Percentiles rank a stretch among this genome's conserved stretches.
Conservation (phyloP, 176 grass and related monocot genomes). For the Pharus latifolius region DNA sequence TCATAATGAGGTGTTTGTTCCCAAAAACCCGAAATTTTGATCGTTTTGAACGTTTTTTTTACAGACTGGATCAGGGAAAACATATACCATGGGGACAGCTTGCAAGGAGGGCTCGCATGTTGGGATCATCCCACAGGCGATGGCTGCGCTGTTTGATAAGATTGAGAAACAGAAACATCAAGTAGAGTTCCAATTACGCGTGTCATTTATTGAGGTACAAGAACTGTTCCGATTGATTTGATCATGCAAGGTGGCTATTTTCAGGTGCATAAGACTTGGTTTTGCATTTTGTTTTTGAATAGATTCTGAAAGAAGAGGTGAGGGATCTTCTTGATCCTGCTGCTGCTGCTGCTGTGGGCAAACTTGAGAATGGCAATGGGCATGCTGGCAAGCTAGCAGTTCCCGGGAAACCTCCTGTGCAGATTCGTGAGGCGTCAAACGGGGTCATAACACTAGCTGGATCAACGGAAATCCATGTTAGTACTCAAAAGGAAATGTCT, state of each 20-base stretch:
- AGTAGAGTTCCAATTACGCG: conserved; percentile 80
- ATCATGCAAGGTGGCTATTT: not conserved
- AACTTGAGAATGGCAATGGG: conserved; percentile 61
- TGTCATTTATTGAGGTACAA: conserved; percentile 95
- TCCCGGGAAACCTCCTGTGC: conserved; percentile 75
- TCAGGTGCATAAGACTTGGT: not conserved
- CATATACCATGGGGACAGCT: conserved; percentile 91
- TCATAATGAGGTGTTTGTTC: conserved; percentile 14
- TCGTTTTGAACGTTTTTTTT: not conserved
- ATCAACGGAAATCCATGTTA: conserved; percentile 81
- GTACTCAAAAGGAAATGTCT: conserved; percentile 81
- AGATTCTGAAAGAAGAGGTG: conserved; percentile 99
- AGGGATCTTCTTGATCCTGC: conserved; percentile 74
- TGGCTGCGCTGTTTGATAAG: conserved; percentile 74
- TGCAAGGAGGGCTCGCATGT: conserved; percentile 56
- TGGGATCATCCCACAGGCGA: conserved; percentile 72
- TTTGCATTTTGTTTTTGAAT: not conserved
- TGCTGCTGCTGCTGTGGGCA: conserved; percentile 17
- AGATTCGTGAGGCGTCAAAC: conserved; percentile 93
- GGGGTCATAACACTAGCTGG: conserved; percentile 93
- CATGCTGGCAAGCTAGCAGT: conserved; percentile 45
- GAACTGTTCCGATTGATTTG: not conserved
- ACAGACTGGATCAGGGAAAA: conserved; percentile 93
- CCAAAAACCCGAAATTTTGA: not conserved
- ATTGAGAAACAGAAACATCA: conserved; percentile 69